Evolutionary conservation across 495 filamentous ascomycete species (phyloP).

Genomic region (Penicillium goetzii): DNA sequence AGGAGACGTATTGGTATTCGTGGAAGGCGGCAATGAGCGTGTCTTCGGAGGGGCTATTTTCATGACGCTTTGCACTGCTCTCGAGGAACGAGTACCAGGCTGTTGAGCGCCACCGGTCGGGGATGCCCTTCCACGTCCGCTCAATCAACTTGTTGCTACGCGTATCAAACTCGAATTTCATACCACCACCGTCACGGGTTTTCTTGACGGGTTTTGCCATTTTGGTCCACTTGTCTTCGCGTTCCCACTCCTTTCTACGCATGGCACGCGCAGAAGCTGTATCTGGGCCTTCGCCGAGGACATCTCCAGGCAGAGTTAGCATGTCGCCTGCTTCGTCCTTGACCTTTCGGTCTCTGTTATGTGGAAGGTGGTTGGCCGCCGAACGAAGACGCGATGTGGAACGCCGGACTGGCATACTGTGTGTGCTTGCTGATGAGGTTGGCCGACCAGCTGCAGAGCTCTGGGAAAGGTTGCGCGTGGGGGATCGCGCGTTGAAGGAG

Average conservation of each 20-base stretch:
- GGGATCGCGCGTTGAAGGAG: constrained; percentile 58
- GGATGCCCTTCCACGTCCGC: constrained; percentile 97
- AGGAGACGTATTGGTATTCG: constrained; percentile 69
- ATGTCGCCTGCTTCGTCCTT: constrained; percentile 89
- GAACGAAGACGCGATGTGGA: constrained; percentile 57
- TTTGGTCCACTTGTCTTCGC: constrained; percentile 94
- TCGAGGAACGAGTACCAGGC: constrained; percentile 95
- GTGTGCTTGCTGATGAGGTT: constrained; percentile 52
- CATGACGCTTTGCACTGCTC: constrained; percentile 71
- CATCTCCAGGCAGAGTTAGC: constrained; percentile 75
- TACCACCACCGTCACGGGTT: constrained; percentile 70
- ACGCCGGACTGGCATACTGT: constrained; percentile 42
- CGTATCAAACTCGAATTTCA: constrained; percentile 88
- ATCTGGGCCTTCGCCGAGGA: constrained; percentile 55
- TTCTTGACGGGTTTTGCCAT: constrained; percentile 77
- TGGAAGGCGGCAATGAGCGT: constrained; percentile 71
- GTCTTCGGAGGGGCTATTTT: constrained; percentile 64
- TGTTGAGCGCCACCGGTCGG: constrained; percentile 89
- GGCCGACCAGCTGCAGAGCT: constrained; percentile 36
- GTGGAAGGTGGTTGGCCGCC: constrained; percentile 73
- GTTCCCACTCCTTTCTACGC: constrained; percentile 78
- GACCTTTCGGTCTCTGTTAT: constrained; percentile 72
- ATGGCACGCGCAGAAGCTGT: constrained; percentile 60
- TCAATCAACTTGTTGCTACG: constrained; percentile 84
- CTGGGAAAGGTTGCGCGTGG: constrained; percentile 49